A percentile compares a stretch with the other conserved stretches of the same genome.
Conservation (phyloP, 2,329 filamentous ascomycete genomes). For the Shiraia sp. region DNA sequence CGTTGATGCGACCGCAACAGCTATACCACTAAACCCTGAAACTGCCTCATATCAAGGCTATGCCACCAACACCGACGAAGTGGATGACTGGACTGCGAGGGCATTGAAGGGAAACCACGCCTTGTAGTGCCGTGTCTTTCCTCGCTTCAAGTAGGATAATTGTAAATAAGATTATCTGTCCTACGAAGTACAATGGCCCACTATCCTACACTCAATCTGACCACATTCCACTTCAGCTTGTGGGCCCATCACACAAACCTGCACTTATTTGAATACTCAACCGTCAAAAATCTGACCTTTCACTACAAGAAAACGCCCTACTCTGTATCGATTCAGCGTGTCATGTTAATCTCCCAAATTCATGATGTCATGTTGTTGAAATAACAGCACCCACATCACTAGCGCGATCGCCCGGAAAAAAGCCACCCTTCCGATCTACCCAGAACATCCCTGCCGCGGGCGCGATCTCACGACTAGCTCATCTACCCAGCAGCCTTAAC, state of each 20-base stretch:
- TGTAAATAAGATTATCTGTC: too few relatives aligned
- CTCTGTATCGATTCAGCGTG: too few relatives aligned
- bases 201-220: too few relatives aligned
- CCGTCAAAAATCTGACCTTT: too few relatives aligned
- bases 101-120: conserved; percentile 20
- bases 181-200: too few relatives aligned
- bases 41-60: conserved; percentile 13
- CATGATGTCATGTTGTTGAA: conserved; percentile 15
- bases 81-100: conserved; percentile 27
- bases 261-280: too few relatives aligned
- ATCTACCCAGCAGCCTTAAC: conserved; percentile 13
- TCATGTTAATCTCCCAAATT: too few relatives aligned
- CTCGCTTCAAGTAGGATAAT: too few relatives aligned
- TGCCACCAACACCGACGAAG: conserved; percentile 6
- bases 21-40: conserved; percentile 3
- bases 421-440: too few relatives aligned
- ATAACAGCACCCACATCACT: background rate
- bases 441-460: background rate
- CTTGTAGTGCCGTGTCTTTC: conserved; percentile 3
- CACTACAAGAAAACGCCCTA: too few relatives aligned
- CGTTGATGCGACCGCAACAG: background rate
- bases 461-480: conserved; percentile 5
- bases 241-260: too few relatives aligned
- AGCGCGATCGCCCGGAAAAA: conserved; percentile 7
- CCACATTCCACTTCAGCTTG: too few relatives aligned